phyloP scores from a whole-genome alignment of 495 filamentous ascomycete genomes.

The Penicillium lividum region DNA sequence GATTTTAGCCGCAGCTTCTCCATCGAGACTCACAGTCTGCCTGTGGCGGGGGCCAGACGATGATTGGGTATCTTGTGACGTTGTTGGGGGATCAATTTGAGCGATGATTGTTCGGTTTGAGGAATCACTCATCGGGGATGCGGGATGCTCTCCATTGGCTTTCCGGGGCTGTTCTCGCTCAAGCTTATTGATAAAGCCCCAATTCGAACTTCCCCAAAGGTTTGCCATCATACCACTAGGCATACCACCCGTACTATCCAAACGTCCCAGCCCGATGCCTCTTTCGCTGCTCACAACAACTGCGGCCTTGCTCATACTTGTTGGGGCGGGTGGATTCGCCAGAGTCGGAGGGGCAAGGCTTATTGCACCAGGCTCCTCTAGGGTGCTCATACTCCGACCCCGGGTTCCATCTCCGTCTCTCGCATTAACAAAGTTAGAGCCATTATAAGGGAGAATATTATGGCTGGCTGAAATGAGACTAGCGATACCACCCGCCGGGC shows the following conservation, averaged over 20 bases:
- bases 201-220: constrained; percentile 85
- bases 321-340: constrained; percentile 80
- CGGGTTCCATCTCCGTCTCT: constrained; percentile 35
- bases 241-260: constrained; percentile 66
- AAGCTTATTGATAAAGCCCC: constrained; percentile 72
- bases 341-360: constrained; percentile 82
- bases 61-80: not conserved
- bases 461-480: constrained; percentile 86
- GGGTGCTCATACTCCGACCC: constrained; percentile 33
- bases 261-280: constrained; percentile 58
- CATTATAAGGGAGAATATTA: constrained; percentile 65
- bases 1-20: constrained; percentile 46
- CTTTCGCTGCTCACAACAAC: constrained; percentile 78
- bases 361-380: constrained; percentile 49
- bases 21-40: constrained; percentile 79
- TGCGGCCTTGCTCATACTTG: constrained; percentile 84
- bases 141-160: constrained; percentile 33
- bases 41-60: constrained; percentile 54
- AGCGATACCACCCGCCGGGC: constrained; percentile 70
- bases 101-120: constrained; percentile 24
- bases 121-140: constrained; percentile 34
- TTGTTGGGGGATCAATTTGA: constrained; percentile 18
- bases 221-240: constrained; percentile 87
- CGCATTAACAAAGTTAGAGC: constrained; percentile 34
- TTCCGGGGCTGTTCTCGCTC: constrained; percentile 57